Evolutionary conservation across 257 asterid genomes (phyloP).

Genomic region (Eucommia ulmoides): DNA sequence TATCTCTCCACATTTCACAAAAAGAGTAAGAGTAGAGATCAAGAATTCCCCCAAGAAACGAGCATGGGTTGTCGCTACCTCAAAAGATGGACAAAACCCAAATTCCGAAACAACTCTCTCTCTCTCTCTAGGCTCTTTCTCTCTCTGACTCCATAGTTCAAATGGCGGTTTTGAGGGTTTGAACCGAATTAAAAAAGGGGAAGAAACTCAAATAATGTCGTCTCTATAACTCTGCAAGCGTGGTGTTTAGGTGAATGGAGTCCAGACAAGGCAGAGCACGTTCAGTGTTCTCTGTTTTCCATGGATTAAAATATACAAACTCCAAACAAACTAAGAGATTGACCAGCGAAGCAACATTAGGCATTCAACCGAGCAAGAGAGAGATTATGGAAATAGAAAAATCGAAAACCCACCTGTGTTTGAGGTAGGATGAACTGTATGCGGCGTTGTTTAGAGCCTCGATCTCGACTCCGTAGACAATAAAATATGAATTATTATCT

Average conservation of each 20-base stretch:
- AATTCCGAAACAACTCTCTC: constrained; percentile 28
- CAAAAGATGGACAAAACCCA: constrained; percentile 49
- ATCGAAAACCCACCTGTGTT: constrained; percentile 14
- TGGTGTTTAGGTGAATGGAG: constrained; percentile 23
- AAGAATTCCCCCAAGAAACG: constrained; percentile 32
- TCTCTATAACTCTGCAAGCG: constrained; percentile 24
- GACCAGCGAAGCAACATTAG: constrained; percentile 28
- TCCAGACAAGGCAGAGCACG: constrained; percentile 53
- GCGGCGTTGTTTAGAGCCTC: constrained; percentile 2
- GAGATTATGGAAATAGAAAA: not conserved
- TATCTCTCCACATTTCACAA: constrained; percentile 14
- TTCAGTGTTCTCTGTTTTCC: constrained; percentile 30
- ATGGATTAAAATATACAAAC: constrained; percentile 7
- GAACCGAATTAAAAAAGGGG: constrained; percentile 16
- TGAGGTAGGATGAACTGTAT: constrained; percentile 18
- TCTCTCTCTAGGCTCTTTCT: constrained; percentile 12
- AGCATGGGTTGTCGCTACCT: constrained; percentile 60
- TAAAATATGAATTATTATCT: constrained; percentile 12
- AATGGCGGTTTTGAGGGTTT: constrained; percentile 11
- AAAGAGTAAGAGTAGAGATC: constrained; percentile 8
- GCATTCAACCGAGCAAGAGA: constrained; percentile 5
- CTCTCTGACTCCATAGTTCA: constrained; percentile 10
- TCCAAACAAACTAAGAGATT: constrained; percentile 26
- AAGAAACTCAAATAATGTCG: constrained; percentile 23
- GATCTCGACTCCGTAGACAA: constrained; percentile 10